Evolutionary conservation across 176 grass and related monocot genomes (phyloP), one percentile per base, ranked within the genome.

Genomic region (Echinochloa phyllopogon): DNA sequence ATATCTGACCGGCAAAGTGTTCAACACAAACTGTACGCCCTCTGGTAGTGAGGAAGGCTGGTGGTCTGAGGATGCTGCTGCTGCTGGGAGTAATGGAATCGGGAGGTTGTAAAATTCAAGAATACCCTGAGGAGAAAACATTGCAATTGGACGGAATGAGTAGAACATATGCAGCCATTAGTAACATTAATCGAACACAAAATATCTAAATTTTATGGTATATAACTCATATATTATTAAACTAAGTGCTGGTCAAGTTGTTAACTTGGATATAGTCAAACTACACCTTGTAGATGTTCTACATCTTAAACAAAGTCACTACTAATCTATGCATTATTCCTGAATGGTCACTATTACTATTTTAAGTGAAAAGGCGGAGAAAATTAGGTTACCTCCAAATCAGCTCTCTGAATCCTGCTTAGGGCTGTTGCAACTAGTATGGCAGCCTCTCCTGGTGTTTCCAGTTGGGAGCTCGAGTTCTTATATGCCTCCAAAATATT

Each of bases 401-500:
- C 84, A 80, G 29, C 37, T 75, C 58, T 81, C 77, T 75, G 85
- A 38, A 81, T 87, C 77, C 36, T 65, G 38, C 77, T 81, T 65
- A 87, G 69, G 69, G 85, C 85, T 66, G 69, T 37, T 75, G 59
- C 75, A 73, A 91, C 27, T 77, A 91, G 65, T 15, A 33, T 60
- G 11, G 85, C 80, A 68, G 75, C 80, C 48, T 91, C 89, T 75
- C 52, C 85, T 5, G 75, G 41, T 38, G 85, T 91, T 84, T 23
- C 84, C n/a, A 69, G 89, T 53, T 67, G 80, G 14, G 74, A 48
- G 29, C 29, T 85, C 8, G 42, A 58, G 59, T 88, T 86, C 14
- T 80, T 91, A 66, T 87, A 88, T 75, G 74, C 80, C 27, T 83
- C 85, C 74, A 91, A 75, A 47, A 91, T 87, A 67, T 86, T 88